Conservation (phyloP, 306 rosid species). For the Senna tora region DNA sequence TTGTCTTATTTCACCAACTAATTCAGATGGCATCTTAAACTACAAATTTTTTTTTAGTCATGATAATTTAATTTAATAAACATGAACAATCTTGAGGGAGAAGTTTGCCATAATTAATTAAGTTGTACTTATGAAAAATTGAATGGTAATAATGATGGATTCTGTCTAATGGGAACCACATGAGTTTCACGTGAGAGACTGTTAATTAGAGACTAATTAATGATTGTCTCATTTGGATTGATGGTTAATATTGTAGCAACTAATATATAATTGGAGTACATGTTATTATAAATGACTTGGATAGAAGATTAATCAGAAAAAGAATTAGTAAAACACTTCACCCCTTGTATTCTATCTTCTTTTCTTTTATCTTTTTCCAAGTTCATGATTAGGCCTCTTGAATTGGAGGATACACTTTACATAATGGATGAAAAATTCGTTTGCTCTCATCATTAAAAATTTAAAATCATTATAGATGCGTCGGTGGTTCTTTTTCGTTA, state of each 20-base stretch:
- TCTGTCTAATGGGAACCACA: too few species aligned
- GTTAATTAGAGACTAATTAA: not conserved
- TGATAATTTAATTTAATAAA: not conserved
- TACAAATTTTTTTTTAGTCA: too few species aligned
- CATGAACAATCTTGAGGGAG: not conserved
- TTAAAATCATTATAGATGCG: too few species aligned
- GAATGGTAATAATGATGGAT: too few species aligned
- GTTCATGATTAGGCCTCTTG: conserved; percentile 4
- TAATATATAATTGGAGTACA: not conserved
- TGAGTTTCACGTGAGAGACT: not conserved
- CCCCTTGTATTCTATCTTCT: not conserved
- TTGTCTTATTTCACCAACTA: not conserved
- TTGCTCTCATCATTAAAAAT: conserved; percentile 16
- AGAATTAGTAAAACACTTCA: not conserved
- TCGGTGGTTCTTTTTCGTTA: not conserved
- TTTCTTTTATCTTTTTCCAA: not conserved
- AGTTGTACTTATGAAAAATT: too few species aligned
- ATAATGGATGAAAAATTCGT: not conserved
- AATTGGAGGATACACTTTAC: conserved; percentile 2
- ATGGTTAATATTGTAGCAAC: too few species aligned
- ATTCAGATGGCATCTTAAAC: conserved; percentile 2
- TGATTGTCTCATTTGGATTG: too few species aligned
- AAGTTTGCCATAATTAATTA: too few species aligned
- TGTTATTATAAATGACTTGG: not conserved
- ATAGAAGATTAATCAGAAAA: not conserved